phyloP scores from a whole-genome alignment of 2,329 filamentous ascomycete genomes.

The Ascochyta koolunga region DNA sequence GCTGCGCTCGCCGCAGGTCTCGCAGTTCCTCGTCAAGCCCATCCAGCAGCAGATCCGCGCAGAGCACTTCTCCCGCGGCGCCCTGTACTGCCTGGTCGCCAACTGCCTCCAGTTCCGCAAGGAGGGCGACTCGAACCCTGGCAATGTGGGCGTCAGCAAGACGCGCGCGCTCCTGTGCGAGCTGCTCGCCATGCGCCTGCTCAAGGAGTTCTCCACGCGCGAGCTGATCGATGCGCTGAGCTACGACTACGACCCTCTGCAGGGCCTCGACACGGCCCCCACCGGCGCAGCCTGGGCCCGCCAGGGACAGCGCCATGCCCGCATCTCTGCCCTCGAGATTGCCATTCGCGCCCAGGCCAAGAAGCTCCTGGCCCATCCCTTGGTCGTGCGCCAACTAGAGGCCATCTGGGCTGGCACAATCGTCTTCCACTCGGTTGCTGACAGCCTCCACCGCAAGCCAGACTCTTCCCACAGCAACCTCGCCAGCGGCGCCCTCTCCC shows the following conservation, averaged over 20 bases:
- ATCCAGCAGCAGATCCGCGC: conserved; percentile 88
- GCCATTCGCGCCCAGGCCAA: conserved; percentile 93
- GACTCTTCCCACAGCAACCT: conserved; percentile 40
- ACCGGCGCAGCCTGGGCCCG: conserved; percentile 33
- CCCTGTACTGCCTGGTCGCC: conserved; percentile 87
- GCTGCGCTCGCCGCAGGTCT: conserved; percentile 91
- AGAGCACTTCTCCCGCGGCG: conserved; percentile 83
- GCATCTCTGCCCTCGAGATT: conserved; percentile 89
- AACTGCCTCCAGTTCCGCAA: conserved; percentile 94
- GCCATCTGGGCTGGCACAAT: conserved; percentile 97
- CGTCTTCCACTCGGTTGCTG: conserved; percentile 88
- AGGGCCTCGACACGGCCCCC: conserved; percentile 68
- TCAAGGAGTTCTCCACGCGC: conserved; percentile 87
- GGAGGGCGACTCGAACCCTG: conserved; percentile 80
- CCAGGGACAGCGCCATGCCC: conserved; percentile 61
- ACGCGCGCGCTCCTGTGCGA: conserved; percentile 90
- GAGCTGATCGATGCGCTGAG: conserved; percentile 93
- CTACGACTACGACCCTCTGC: conserved; percentile 92
- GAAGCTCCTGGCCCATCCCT: conserved; percentile 86
- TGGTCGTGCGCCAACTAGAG: conserved; percentile 93
- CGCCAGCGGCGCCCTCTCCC: conserved; percentile 33
- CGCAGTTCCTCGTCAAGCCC: conserved; percentile 92
- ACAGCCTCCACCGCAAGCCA: conserved; percentile 75
- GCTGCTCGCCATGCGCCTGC: conserved; percentile 82
- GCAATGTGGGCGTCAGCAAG: conserved; percentile 80